A percentile compares a stretch with the other conserved stretches of the same genome.
phyloP scores from a whole-genome alignment of 371 early-diverging fungal species.

The Circinella minor region DNA sequence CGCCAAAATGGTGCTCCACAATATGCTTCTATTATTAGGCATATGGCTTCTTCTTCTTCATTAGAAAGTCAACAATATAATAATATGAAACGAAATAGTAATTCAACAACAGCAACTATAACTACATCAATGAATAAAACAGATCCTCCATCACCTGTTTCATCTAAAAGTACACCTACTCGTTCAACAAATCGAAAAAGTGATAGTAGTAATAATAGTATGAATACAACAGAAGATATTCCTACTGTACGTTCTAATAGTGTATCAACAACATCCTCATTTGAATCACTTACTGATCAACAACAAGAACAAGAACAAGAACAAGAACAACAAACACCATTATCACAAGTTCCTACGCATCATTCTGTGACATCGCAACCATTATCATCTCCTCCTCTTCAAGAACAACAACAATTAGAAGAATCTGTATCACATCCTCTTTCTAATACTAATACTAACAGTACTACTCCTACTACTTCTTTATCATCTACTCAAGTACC shows the following conservation, averaged over 20 bases:
- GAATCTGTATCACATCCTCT: background rate
- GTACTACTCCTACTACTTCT: background rate
- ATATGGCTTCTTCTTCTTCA: conserved; percentile 18
- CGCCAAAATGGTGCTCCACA: conserved; percentile 2
- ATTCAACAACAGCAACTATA: background rate
- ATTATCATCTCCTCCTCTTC: background rate
- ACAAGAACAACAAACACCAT: background rate
- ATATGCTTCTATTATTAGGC: conserved; percentile 15
- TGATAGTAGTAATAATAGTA: conserved; percentile 1
- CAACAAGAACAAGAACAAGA: background rate
- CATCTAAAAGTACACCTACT: conserved; percentile 30
- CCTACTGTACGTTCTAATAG: background rate
- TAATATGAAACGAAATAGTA: background rate
- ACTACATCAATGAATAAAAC: background rate
- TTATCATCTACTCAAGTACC: background rate
- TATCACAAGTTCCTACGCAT: background rate
- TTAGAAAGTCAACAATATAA: conserved; percentile 10
- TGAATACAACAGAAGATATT: background rate
- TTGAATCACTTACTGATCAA: conserved; percentile 10
- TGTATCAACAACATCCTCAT: conserved; percentile 14
- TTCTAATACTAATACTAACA: background rate
- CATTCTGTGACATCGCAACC: no score
- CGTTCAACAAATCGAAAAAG: conserved; percentile 17
- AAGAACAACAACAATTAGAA: conserved; percentile 4
- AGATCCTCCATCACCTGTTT: conserved; percentile 24